Percentiles rank a stretch among this genome's conserved stretches.
Conservation (phyloP, 257 asterid species). For the Solanum lignicaule region DNA sequence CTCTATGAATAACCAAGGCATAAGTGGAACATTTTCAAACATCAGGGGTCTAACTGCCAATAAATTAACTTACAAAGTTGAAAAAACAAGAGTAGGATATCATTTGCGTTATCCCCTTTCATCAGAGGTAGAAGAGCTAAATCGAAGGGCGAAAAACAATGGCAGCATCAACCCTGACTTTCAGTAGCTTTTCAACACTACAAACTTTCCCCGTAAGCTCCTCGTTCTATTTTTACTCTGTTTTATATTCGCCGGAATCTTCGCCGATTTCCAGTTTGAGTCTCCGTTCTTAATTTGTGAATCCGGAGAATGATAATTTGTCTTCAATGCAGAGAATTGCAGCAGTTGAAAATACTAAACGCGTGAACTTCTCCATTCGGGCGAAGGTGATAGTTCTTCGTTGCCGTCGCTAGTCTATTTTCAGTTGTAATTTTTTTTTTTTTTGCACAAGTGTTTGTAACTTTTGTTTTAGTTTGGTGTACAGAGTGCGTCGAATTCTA, state of each 20-base stretch:
- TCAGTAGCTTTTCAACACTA: not conserved
- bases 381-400: conserved; percentile 32
- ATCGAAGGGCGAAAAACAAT: not conserved
- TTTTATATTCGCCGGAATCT: not conserved
- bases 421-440: not conserved
- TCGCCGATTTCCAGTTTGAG: not conserved
- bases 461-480: not conserved
- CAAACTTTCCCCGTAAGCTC: not conserved
- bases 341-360: conserved; percentile 24
- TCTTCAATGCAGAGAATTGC: conserved; percentile 39
- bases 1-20: not conserved
- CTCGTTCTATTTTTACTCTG: not conserved
- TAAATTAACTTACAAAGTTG: not conserved
- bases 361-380: conserved; percentile 12
- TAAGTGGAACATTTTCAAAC: not conserved
- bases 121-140: not conserved
- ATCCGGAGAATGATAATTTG: not conserved
- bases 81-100: no score
- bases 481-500: conserved; percentile 37
- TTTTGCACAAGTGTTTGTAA: not conserved
- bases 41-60: not conserved
- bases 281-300: not conserved
- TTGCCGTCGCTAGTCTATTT: not conserved
- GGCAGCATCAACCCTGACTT: not conserved
- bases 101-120: not conserved